Conservation (phyloP, 78 protist genomes). For the Polysphondylium violaceum region DNA sequence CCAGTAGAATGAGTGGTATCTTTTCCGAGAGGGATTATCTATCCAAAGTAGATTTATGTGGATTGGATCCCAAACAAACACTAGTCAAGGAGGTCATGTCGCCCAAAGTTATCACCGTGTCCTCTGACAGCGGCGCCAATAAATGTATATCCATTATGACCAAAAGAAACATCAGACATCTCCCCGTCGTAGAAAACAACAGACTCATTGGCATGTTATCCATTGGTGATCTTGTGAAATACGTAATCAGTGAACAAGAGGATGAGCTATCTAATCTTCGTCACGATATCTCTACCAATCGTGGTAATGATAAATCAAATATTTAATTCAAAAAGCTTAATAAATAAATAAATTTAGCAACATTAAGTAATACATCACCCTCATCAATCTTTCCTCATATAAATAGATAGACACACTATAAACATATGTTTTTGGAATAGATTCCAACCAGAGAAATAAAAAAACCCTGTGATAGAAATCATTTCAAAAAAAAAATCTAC, state of each 20-base stretch:
- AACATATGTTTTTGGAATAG: no score
- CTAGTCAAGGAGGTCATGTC: slow-evolving; percentile 49
- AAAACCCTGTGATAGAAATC: no score
- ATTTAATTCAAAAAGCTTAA: no score
- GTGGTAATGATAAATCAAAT: no score
- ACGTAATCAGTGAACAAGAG: slow-evolving; percentile 38
- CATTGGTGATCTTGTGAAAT: slow-evolving; percentile 68
- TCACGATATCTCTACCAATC: no score
- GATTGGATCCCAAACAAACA: slow-evolving; percentile 3
- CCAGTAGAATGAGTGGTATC: slow-evolving; percentile 51
- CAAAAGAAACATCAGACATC: slow-evolving; percentile 59
- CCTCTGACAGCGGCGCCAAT: slow-evolving; percentile 27
- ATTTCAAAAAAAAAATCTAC: no score
- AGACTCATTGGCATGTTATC: slow-evolving; percentile 66
- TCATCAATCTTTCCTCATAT: no score
- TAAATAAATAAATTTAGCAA: no score
- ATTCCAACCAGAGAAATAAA: no score
- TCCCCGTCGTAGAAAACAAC: slow-evolving; percentile 54
- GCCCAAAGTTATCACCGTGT: slow-evolving; percentile 14
- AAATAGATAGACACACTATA: no score
- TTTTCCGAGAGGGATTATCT: slow-evolving; percentile 64
- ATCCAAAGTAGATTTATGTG: slow-evolving; percentile 7
- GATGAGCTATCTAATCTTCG: slow-evolving; percentile 10
- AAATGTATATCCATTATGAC: slow-evolving; percentile 57
- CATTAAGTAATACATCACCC: no score